Base-by-base conservation (phyloP, 805 yeast genomes). In the Yarrowia deformans region DNA sequence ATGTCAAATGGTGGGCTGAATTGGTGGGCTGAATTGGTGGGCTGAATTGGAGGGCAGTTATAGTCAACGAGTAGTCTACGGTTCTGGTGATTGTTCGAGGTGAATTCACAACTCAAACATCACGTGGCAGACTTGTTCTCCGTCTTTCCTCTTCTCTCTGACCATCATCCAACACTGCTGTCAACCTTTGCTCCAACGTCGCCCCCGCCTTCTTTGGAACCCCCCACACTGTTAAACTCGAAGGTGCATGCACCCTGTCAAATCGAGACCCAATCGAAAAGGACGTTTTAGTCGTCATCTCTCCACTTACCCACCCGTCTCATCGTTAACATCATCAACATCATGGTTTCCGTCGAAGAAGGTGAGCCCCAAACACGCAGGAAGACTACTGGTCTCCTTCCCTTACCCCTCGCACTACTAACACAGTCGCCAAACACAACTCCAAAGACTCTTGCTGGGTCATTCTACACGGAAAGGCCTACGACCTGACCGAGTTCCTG, bases 381-480 rank as follows among this genome's bases (percentile, higher is more conserved):
- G 1, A 8, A 9, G 29, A 23, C 29, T 2, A 23, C 29, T 23
- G 2, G 29, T 23, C 29, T 4, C 29, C 16, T 18, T 18, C 23
- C 35, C 14, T 14, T 12, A 13, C n/a, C 42, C 69, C 81, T 32
- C 54, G n/a, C n/a, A n/a, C 79, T 1, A 75, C 83, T n/a, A 75
- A 75, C 7, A 84, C 81, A 74, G 82, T 86, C 35, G 76, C 78
- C n/a, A 79, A 81, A 69, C 95, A 90, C 79, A 83, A 84, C 77
- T 74, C 79, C 19, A 81, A 81, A 70, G 82, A 85, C 19, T 91
- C 89, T 75, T 87, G 95, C 78, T 93, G 97, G 97, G 90, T 92
- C 19, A 87, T 90, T 9, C 86, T 93, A 70, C 90, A 91, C 71
- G 90, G 88, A 19, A 84, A 90, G 72, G 97, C 87, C 13, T 92